Evolutionary conservation across 139 green algal genomes (phyloP).

Genomic region (Mychonastes homosphaera): DNA sequence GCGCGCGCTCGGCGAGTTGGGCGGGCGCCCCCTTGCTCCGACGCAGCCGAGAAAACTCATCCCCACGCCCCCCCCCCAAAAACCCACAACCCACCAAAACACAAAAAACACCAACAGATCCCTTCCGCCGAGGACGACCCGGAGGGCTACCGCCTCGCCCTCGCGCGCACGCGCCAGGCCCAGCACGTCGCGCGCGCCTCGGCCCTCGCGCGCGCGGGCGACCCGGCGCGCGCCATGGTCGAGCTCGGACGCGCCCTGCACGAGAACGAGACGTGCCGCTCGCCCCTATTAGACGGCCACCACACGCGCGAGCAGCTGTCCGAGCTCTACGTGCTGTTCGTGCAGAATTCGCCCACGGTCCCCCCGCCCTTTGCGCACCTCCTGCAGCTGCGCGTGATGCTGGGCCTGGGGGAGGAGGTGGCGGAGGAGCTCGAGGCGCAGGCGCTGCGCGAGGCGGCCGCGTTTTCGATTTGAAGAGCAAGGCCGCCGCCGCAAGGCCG

Average conservation of each 20-base stretch:
- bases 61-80: no score
- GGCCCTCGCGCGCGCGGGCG: conserved; percentile 42
- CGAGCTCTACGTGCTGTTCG: conserved; percentile 53
- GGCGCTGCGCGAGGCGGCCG: conserved; percentile 24
- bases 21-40: no score
- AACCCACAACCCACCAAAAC: no score
- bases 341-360: conserved; percentile 29
- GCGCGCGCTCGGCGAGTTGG: no score
- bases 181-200: conserved; percentile 47
- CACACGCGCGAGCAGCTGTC: conserved; percentile 29
- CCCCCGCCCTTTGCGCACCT: conserved; percentile 44
- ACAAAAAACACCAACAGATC: conserved; percentile 8
- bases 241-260: conserved; percentile 55
- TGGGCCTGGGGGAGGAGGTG: conserved; percentile 36
- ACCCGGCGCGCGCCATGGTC: conserved; percentile 46
- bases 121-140: conserved; percentile 27
- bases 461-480: conserved; percentile 40
- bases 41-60: no score
- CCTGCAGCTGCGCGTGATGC: conserved; percentile 53
- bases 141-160: conserved; percentile 43
- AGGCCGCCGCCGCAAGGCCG: no score
- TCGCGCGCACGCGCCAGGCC: conserved; percentile 58
- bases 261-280: conserved; percentile 55
- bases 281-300: conserved; percentile 39
- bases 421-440: conserved; percentile 49